A percentile compares a stretch with the other conserved stretches of the same genome.
Evolutionary conservation across 441 rosid genomes (phyloP).

Genomic region (Croton setiger): DNA sequence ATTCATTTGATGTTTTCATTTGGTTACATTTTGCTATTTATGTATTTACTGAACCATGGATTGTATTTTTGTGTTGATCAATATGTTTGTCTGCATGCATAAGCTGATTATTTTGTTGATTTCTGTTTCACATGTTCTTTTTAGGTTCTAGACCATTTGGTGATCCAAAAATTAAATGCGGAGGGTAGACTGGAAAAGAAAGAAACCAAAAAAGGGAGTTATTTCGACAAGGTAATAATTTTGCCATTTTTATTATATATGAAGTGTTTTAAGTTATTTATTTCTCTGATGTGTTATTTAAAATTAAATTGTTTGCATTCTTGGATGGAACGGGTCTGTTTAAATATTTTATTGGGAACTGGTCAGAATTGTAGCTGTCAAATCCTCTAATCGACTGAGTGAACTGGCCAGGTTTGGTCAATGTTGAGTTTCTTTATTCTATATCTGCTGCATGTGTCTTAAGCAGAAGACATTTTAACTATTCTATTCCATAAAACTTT

Average conservation of each 20-base stretch:
- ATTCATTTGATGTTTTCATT: slow-evolving; percentile 3
- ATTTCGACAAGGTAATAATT: slow-evolving; percentile 86
- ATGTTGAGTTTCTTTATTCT: too few species aligned
- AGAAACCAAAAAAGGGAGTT: slow-evolving; percentile 88
- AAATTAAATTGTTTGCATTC: too few species aligned
- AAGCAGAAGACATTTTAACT: too few species aligned
- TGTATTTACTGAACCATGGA: neutral
- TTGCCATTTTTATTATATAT: neutral
- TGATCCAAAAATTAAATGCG: slow-evolving; percentile 98
- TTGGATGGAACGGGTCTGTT: too few species aligned
- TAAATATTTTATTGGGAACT: too few species aligned
- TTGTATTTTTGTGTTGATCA: neutral
- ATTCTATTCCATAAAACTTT: too few species aligned
- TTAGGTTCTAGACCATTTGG: slow-evolving; percentile 99
- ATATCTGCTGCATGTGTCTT: too few species aligned
- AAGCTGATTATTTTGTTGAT: slow-evolving; percentile 1
- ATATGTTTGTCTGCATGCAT: neutral
- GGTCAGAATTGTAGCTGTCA: too few species aligned
- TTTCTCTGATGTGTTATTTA: neutral
- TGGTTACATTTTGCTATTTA: neutral
- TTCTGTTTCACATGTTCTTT: slow-evolving; percentile 23
- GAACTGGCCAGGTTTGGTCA: too few species aligned
- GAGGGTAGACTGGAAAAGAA: slow-evolving; percentile 99
- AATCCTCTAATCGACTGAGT: too few species aligned
- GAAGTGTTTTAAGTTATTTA: neutral